Percentiles rank a stretch among this genome's conserved stretches.
Conservation (phyloP, 31 red algal genomes). For the Asparagopsis taxiformis region DNA sequence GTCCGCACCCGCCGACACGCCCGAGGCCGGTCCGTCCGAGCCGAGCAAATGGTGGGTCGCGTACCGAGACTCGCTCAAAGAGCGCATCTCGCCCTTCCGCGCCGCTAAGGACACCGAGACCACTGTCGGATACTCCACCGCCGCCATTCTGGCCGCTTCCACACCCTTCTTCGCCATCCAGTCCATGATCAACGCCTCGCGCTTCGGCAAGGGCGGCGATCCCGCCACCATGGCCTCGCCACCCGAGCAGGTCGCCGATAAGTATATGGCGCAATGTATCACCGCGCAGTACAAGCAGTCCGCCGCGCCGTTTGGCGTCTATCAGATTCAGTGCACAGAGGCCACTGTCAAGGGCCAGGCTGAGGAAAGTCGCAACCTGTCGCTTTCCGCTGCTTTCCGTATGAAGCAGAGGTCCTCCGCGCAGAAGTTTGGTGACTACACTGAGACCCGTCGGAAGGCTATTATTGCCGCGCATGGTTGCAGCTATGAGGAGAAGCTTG, state of each 20-base stretch:
- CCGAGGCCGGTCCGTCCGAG: too few relatives aligned
- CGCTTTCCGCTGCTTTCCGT: conserved; percentile 31
- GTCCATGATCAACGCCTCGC: too few relatives aligned
- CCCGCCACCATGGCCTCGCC: conserved; percentile 8
- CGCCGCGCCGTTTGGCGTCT: conserved; percentile 50
- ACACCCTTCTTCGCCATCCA: too few relatives aligned
- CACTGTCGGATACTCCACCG: too few relatives aligned
- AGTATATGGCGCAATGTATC: conserved; percentile 62
- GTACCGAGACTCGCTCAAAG: too few relatives aligned
- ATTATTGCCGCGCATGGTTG: conserved; percentile 54
- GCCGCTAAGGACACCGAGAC: too few relatives aligned
- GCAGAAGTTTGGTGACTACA: conserved; percentile 41
- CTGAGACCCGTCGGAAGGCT: conserved; percentile 50
- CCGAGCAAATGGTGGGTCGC: too few relatives aligned
- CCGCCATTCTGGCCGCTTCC: too few relatives aligned
- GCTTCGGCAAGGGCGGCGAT: too few relatives aligned
- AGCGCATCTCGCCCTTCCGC: too few relatives aligned
- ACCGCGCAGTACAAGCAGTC: conserved; percentile 54
- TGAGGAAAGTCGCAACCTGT: conserved; percentile 22
- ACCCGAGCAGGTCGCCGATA: conserved; percentile 20
- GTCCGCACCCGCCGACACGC: too few relatives aligned
- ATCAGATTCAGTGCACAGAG: conserved; percentile 49
- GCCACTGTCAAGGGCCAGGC: conserved; percentile 32
- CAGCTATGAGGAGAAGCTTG: conserved; percentile 57
- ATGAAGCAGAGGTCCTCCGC: conserved; percentile 31